Percentiles rank a stretch among this genome's conserved stretches.
Evolutionary conservation across 148 eudicot species (phyloP).

Genomic region (Diospyros lotus): DNA sequence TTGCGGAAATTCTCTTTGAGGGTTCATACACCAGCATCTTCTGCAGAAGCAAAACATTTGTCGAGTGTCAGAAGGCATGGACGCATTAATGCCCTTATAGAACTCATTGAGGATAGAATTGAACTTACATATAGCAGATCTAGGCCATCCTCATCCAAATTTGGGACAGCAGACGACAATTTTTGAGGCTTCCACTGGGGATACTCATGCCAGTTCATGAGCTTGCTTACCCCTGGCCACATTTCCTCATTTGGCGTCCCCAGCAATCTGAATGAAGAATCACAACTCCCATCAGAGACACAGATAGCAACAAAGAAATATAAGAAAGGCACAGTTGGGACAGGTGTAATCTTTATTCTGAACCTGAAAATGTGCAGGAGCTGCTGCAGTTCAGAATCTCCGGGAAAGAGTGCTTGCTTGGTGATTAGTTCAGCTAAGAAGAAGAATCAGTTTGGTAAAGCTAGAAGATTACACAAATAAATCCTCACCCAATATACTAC

Average conservation of each 20-base stretch:
- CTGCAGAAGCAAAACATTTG: conserved; percentile 32
- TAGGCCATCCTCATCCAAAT: conserved; percentile 60
- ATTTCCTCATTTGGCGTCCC: conserved; percentile 91
- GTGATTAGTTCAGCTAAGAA: conserved; percentile 72
- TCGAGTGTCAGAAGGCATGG: neutral
- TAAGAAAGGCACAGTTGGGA: neutral
- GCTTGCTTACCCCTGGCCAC: conserved; percentile 87
- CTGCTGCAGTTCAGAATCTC: conserved; percentile 94
- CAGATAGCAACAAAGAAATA: neutral
- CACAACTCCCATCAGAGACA: neutral
- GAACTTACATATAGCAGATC: conserved; percentile 60
- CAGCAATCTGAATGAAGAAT: conserved; percentile 42
- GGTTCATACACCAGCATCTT: conserved; percentile 85
- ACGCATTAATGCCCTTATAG: neutral
- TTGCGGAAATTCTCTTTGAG: conserved; percentile 76
- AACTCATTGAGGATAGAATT: neutral
- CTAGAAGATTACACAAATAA: neutral
- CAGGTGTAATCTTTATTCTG: neutral
- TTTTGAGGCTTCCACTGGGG: conserved; percentile 86
- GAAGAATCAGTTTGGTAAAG: neutral
- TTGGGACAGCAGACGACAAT: conserved; percentile 58
- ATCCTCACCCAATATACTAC: neutral
- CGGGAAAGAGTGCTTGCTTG: conserved; percentile 70
- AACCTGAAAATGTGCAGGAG: conserved; percentile 97
- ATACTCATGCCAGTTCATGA: conserved; percentile 93